Percentiles rank a stretch among this genome's conserved stretches.
These are phyloP conservation scores for Cardamine occulta DNA, from an alignment of 345 rosid species.

Conservation along the genomic window DNA sequence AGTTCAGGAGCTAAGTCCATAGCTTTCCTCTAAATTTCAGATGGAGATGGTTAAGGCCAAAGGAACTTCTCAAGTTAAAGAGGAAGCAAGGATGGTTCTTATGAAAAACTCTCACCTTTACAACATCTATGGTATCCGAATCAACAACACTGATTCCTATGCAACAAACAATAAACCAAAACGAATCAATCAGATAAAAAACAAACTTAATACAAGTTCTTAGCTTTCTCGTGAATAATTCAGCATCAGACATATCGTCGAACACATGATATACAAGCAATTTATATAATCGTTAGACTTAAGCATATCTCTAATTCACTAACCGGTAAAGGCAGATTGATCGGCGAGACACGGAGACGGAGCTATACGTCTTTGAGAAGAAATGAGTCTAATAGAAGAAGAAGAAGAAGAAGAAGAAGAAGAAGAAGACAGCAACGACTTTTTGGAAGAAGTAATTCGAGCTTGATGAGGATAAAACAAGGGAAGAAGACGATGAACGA, in stretches of 20 bases:
- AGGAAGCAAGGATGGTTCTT: constrained; percentile 13
- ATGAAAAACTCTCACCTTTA: constrained; percentile 50
- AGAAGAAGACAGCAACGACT: constrained; percentile 1
- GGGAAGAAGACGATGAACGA: constrained; percentile 33
- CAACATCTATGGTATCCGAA: constrained; percentile 38
- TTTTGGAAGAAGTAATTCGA: not conserved
- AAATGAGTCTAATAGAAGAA: constrained; percentile 10
- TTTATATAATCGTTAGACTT: not conserved
- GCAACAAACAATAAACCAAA: constrained; percentile 18
- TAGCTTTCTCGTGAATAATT: not conserved
- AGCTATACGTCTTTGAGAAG: constrained; percentile 32
- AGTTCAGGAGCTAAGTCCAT: constrained; percentile 58
- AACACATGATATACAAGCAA: constrained; percentile 22
- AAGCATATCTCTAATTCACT: constrained; percentile 17
- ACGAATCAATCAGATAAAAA: not conserved
- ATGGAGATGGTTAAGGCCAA: constrained; percentile 35
- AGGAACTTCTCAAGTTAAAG: constrained; percentile 6
- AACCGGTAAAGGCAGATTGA: constrained; percentile 44
- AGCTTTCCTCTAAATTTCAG: constrained; percentile 68
- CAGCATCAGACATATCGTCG: constrained; percentile 31
- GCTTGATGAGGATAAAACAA: constrained; percentile 25
- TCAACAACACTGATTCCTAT: constrained; percentile 43
- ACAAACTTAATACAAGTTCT: not conserved
- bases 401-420: constrained; percentile 21
- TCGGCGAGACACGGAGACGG: constrained; percentile 43